phyloP scores from a whole-genome alignment of 2,329 filamentous ascomycete species.

The Diaporthe nobilis region DNA sequence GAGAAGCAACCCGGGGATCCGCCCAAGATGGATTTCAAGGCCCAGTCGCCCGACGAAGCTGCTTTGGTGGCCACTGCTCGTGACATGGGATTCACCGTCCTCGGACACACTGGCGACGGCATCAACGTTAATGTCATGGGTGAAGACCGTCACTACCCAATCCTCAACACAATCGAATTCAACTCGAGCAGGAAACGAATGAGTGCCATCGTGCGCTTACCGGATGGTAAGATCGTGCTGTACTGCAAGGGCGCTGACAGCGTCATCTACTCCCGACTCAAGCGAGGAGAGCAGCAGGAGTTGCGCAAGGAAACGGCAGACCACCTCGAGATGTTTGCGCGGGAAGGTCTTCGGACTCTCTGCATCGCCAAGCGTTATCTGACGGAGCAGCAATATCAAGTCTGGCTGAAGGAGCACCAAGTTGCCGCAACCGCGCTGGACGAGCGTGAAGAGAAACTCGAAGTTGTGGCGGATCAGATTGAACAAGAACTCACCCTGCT shows the following conservation, averaged over 20 bases:
- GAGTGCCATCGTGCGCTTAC: slow-evolving; percentile 97
- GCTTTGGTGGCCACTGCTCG: slow-evolving; percentile 94
- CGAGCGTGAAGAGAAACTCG: slow-evolving; percentile 92
- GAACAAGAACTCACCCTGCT: slow-evolving; percentile 90
- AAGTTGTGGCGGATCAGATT: slow-evolving; percentile 89
- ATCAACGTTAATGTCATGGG: slow-evolving; percentile 91
- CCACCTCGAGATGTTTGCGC: slow-evolving; percentile 96
- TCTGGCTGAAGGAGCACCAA: slow-evolving; percentile 91
- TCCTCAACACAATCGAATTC: slow-evolving; percentile 97
- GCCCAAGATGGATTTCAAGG: slow-evolving; percentile 94
- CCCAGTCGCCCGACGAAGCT: slow-evolving; percentile 96
- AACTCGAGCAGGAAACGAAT: slow-evolving; percentile 97
- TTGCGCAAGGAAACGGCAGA: slow-evolving; percentile 88
- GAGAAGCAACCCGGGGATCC: slow-evolving; percentile 91
- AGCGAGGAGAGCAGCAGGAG: slow-evolving; percentile 86
- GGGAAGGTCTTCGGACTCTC: slow-evolving; percentile 93
- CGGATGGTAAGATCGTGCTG: slow-evolving; percentile 87
- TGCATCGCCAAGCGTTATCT: slow-evolving; percentile 91
- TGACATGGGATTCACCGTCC: slow-evolving; percentile 94
- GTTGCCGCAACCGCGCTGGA: slow-evolving; percentile 86
- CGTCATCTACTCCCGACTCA: slow-evolving; percentile 93
- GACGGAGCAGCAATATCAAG: slow-evolving; percentile 83
- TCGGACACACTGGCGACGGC: slow-evolving; percentile 83
- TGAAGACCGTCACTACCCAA: slow-evolving; percentile 84
- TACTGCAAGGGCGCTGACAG: slow-evolving; percentile 99